Conservation (phyloP, 2,329 filamentous ascomycete genomes). For the Capronia americana region DNA sequence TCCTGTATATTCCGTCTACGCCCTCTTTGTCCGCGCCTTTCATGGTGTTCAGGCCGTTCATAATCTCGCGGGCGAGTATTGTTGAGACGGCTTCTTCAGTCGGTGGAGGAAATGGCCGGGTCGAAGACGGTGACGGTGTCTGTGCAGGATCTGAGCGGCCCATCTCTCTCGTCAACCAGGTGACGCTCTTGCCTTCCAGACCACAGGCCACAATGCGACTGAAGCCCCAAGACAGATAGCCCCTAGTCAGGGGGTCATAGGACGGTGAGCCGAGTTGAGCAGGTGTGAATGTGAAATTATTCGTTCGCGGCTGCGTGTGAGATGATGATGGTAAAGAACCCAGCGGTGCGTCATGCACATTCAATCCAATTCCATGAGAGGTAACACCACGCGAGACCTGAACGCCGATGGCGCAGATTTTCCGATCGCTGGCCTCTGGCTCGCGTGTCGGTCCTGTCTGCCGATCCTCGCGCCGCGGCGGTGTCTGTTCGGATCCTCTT, state of each 20-base stretch:
- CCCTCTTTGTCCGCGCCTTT: conserved; percentile 21
- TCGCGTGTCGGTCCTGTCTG: not conserved
- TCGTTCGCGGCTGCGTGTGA: not conserved
- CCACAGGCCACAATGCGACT: conserved; percentile 89
- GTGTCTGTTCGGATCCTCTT: not conserved
- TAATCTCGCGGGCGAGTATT: conserved; percentile 44
- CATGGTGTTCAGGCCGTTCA: conserved; percentile 45
- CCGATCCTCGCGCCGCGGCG: not conserved
- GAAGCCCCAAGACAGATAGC: conserved; percentile 61
- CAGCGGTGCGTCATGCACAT: conserved; percentile 61
- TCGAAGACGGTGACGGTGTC: not conserved
- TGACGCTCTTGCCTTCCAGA: conserved; percentile 76
- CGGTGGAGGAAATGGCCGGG: not conserved
- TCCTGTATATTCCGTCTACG: conserved; percentile 48
- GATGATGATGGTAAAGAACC: not conserved
- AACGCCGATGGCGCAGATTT: conserved; percentile 92
- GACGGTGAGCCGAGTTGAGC: conserved; percentile 19
- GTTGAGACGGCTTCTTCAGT: conserved; percentile 45
- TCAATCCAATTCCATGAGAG: conserved; percentile 80
- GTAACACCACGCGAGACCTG: conserved; percentile 84
- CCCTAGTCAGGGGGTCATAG: conserved; percentile 22
- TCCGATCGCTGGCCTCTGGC: conserved; percentile 56
- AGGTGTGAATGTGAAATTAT: conserved; percentile 21
- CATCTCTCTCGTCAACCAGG: conserved; percentile 69
- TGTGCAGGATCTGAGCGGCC: conserved; percentile 23